Evolutionary conservation across 129 eudicot genomes (phyloP).

Genomic region (Artemisia argyi): DNA sequence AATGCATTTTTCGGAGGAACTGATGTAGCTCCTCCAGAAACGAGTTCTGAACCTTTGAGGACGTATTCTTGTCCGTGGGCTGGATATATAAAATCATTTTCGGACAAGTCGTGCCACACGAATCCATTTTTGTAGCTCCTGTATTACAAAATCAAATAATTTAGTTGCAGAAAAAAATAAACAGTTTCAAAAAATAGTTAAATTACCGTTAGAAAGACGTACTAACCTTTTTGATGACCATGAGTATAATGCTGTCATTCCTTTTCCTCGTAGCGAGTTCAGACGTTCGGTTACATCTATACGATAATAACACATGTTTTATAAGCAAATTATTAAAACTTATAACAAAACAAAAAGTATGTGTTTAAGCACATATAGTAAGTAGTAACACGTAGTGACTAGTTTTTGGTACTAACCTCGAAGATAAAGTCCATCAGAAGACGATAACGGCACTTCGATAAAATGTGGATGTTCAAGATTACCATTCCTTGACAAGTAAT

Average conservation of each 20-base stretch:
- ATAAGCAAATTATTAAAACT: neutral
- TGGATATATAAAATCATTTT: constrained; percentile 81
- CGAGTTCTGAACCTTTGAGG: constrained; percentile 86
- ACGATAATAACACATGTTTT: neutral
- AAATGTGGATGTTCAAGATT: constrained; percentile 46
- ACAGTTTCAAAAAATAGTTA: too few relatives aligned
- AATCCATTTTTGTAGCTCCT: constrained; percentile 93
- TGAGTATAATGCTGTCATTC: constrained; percentile 43
- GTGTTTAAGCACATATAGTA: neutral
- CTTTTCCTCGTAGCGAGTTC: constrained; percentile 40
- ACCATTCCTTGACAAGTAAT: constrained; percentile 39
- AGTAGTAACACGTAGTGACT: too few relatives aligned
- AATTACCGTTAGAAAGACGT: too few relatives aligned
- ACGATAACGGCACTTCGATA: constrained; percentile 36
- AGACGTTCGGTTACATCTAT: constrained; percentile 39
- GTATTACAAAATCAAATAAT: neutral
- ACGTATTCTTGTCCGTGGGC: constrained; percentile 85
- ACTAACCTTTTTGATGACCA: constrained; percentile 88
- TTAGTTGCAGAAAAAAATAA: too few relatives aligned
- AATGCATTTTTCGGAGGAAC: constrained; percentile 20
- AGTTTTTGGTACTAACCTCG: constrained; percentile 22
- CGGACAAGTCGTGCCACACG: constrained; percentile 93
- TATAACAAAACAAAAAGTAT: neutral
- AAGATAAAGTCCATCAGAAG: constrained; percentile 42
- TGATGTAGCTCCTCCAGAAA: constrained; percentile 21